A percentile compares a stretch with the other conserved stretches of the same genome.
These are phyloP conservation scores for Pseudonectria buxi DNA, from an alignment of 2,329 filamentous ascomycete genomes.

Conservation along the genomic window DNA sequence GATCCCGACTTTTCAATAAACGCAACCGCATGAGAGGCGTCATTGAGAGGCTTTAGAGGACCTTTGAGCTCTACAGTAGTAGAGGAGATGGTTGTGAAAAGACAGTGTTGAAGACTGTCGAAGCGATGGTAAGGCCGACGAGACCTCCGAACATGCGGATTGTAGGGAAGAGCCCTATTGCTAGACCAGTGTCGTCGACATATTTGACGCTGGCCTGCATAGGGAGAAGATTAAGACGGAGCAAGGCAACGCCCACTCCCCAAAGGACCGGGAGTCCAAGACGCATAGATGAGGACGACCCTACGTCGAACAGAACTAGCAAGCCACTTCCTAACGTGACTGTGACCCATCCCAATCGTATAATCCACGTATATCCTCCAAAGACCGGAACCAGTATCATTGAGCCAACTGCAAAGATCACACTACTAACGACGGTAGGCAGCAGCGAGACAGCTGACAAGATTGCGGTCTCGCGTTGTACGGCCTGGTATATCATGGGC, in stretches of 20 bases:
- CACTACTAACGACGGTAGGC: background rate
- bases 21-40: too few species aligned
- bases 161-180: constrained; percentile 25
- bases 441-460: constrained; percentile 1
- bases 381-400: constrained; percentile 1
- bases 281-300: background rate
- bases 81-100: constrained; percentile 9
- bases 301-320: constrained; percentile 13
- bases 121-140: constrained; percentile 27
- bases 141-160: constrained; percentile 32
- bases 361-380: constrained; percentile 1
- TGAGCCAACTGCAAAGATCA: constrained; percentile 2
- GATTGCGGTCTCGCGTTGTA: constrained; percentile 5
- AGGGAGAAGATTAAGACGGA: constrained; percentile 13
- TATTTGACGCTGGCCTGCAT: constrained; percentile 27
- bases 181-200: constrained; percentile 29
- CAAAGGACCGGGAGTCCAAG: too few species aligned
- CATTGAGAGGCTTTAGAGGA: too few species aligned
- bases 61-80: too few species aligned
- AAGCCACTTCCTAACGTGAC: background rate
- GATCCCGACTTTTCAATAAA: too few species aligned
- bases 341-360: constrained; percentile 1
- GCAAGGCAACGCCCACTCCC: constrained; percentile 10
- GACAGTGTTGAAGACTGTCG: constrained; percentile 28
- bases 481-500: constrained; percentile 29